Conservation (phyloP, 331 rosid genomes). For the Dryas integrifolia region DNA sequence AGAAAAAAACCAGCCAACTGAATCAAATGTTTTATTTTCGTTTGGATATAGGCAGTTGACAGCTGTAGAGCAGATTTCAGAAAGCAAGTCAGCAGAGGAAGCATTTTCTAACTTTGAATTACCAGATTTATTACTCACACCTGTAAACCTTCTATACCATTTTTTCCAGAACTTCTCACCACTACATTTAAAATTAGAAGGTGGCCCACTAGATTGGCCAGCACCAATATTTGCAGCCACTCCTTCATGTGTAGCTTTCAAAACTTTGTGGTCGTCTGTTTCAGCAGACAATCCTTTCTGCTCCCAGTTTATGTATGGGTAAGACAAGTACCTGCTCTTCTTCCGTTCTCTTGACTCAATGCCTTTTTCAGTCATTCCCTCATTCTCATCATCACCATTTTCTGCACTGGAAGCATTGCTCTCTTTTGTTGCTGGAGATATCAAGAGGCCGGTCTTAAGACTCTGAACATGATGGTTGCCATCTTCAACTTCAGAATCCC, state of each 20-base stretch:
- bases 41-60: constrained; percentile 50
- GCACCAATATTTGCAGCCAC: constrained; percentile 22
- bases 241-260: constrained; percentile 31
- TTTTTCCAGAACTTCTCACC: constrained; percentile 60
- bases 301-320: constrained; percentile 58
- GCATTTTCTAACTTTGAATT: constrained; percentile 41
- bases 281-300: constrained; percentile 37
- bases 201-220: constrained; percentile 21
- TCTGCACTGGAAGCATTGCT: constrained; percentile 15
- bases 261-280: constrained; percentile 35
- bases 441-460: constrained; percentile 2
- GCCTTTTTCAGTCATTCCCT: constrained; percentile 34
- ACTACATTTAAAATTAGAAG: constrained; percentile 37
- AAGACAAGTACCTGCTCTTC: constrained; percentile 79
- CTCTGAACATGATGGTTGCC: constrained; percentile 12
- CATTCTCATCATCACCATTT: constrained; percentile 14
- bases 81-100: constrained; percentile 54
- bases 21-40: constrained; percentile 41
- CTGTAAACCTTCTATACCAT: constrained; percentile 58
- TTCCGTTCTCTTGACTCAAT: constrained; percentile 62
- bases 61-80: constrained; percentile 68
- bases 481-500: constrained; percentile 16
- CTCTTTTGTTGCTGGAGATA: constrained; percentile 13
- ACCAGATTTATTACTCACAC: constrained; percentile 30
- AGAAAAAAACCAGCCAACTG: constrained; percentile 68